Base-by-base conservation (phyloP, 1,139 yeast species). In the Geotrichum siamense region DNA sequence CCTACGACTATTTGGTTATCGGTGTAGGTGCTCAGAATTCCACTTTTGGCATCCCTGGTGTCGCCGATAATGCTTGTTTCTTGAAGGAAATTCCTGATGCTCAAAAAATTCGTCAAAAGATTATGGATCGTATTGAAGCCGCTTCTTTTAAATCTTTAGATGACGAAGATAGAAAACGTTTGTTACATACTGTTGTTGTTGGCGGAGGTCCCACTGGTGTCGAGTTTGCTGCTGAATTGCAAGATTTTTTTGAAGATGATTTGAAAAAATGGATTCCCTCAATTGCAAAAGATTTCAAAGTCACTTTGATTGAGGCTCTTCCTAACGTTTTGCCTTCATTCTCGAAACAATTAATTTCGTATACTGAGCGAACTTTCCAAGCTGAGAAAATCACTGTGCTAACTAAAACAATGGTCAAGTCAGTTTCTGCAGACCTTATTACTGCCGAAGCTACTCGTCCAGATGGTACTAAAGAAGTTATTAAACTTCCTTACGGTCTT, bases 161-260 rank as follows among this genome's bases (percentile, higher is more conserved):
- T 49, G 86, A 82, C 56, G 79, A 79, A 26, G 91, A 82, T 63
- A 78, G 95, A 67, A 78, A 80, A 69, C 75, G 93, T 63, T 72
- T 86, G 56, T 73, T 86, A 56, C 81, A 81, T 52, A 79, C 87
- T 55, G 87, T 86, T 49, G 91, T 86, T 50, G 93, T 89, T 53
- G 96, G 96, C 56, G 96, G 96, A 63, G 96, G 96, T 51, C 95
- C 96, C 60, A 87, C 96, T 44, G 96, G 96, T 68, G 96, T 87
- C 51, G 96, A 87, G 65, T 83, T 84, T 59, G 95, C 96, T 53
- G 96, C 94, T 59, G 96, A 89, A 67, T 69, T 89, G 57, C 94
- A 84, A 67, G 97, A 89, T 67, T 89, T 85, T 67, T 82, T 87
- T 54, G 93, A 84, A 64, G 94, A 86, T 65, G 96, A 89, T 65